Evolutionary conservation across 1,139 yeast species (phyloP), one percentile per base, ranked within the genome.

Genomic region (Kodamaea ohmeri): DNA sequence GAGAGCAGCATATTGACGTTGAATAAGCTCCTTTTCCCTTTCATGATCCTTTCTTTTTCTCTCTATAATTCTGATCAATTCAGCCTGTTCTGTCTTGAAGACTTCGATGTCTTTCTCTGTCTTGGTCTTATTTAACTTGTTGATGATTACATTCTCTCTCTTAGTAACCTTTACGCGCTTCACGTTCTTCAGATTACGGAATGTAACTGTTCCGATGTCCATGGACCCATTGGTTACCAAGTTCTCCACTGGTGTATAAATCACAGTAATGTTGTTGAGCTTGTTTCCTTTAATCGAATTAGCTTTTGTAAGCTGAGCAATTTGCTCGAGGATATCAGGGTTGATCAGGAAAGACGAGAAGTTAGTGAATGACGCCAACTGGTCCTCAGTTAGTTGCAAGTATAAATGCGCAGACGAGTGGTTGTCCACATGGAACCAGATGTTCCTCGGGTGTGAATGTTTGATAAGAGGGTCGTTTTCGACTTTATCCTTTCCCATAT

Each of bases 381-480:
- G 76, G 15, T 71, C 71, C 12, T 65, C 68, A 2, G 61, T 60
- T 25, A 83, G 60, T 39, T 87, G 76, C 22, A 85, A 60, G 51
- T 87, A 87, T n/a, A 87, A 72, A 56, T 87, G 95, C 0, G 94
- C 95, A 31, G 90, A 82, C 8, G 90, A 81, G 38, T 80, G 69
- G 49, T 83, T 83, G 51, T 85, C 94, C 6, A 83, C 90, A 57
- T 86, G 95, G 53, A 87, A 86, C 94, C 96, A 87, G 6, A 84
- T 65, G 53, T 84, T 85, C 42, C 75, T 77, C 12, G 80, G 81
- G 47, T 77, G 72, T 0, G 92, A 88, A 52, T 78, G 73, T 52
- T 78, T 80, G 42, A 87, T 82, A 42, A 87, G 62, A 18, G 78
- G 75, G 51, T 84, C 95, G 55, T 86, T 86, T 58, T 86, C 95